Percentiles rank a stretch among this genome's conserved stretches.
phyloP scores from a whole-genome alignment of 768 basidiomycete species.

The Psilocybe subaeruginosa region DNA sequence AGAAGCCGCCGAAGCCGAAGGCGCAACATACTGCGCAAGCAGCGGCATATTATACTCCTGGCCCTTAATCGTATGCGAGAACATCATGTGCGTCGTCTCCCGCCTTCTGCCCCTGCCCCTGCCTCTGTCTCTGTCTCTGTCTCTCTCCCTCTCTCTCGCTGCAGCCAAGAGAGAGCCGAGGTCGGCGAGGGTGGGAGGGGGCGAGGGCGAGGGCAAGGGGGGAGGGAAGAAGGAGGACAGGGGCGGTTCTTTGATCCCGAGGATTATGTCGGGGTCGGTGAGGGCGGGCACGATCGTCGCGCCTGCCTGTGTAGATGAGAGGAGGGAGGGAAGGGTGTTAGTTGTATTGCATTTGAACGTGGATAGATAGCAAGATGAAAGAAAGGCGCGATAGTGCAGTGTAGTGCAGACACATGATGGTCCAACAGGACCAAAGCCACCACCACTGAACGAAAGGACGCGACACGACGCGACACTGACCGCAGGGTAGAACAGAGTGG shows the following conservation, averaged over 20 bases:
- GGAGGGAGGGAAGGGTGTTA: neutral
- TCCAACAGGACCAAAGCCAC: too few relatives aligned
- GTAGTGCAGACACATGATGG: too few relatives aligned
- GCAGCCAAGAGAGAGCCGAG: too few relatives aligned
- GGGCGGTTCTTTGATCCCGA: slow-evolving; percentile 91
- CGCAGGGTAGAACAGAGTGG: too few relatives aligned
- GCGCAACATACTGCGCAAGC: slow-evolving; percentile 61
- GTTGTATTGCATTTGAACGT: too few relatives aligned
- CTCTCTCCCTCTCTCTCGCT: too few relatives aligned
- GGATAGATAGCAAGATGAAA: too few relatives aligned
- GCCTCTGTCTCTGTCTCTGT: too few relatives aligned
- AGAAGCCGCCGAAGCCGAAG: slow-evolving; percentile 4
- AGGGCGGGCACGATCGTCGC: slow-evolving; percentile 61
- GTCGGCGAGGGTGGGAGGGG: too few relatives aligned
- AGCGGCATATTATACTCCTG: slow-evolving; percentile 86
- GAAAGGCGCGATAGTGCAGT: too few relatives aligned
- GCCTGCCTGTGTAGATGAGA: slow-evolving; percentile 61
- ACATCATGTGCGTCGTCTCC: slow-evolving; percentile 77
- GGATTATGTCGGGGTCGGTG: slow-evolving; percentile 66
- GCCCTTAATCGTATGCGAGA: slow-evolving; percentile 90
- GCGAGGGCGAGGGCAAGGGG: slow-evolving; percentile 26
- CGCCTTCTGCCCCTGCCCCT: neutral
- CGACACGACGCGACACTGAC: too few relatives aligned
- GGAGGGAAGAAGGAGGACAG: slow-evolving; percentile 40
- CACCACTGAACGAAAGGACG: too few relatives aligned